Percentiles rank a stretch among this genome's conserved stretches.
These are phyloP conservation scores for Marchantia polymorpha DNA, from an alignment of 225 moss, liverwort and hornwort species.

Conservation along the genomic window DNA sequence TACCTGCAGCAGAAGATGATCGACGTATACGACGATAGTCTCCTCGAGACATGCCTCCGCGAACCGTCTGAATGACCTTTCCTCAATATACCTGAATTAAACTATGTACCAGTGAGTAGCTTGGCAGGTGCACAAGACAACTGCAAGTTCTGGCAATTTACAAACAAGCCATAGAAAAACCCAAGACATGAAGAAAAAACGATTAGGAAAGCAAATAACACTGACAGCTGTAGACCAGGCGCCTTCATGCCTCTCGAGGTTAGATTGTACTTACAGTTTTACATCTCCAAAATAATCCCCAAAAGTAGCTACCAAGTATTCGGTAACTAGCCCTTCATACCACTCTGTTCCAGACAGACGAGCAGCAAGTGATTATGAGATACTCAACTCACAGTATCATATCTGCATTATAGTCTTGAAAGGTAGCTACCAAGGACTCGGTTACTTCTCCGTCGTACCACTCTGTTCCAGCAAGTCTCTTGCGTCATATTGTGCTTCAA, in stretches of 20 bases:
- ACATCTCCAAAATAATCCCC: constrained; percentile 99
- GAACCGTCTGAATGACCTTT: constrained; percentile 89
- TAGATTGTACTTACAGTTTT: constrained; percentile 63
- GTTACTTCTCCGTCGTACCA: constrained; percentile 54
- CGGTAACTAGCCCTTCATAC: constrained; percentile 98
- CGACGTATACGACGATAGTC: constrained; percentile 89
- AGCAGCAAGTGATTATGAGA: constrained; percentile 28
- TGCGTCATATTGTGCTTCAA: constrained; percentile 27
- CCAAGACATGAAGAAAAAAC: too few species aligned
- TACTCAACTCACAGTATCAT: constrained; percentile 41
- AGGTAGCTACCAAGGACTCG: constrained; percentile 53
- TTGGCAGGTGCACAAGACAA: too few species aligned
- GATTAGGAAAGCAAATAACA: neutral
- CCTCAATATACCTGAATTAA: constrained; percentile 77
- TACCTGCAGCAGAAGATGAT: constrained; percentile 92
- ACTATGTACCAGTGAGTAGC: neutral
- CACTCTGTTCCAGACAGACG: constrained; percentile 65
- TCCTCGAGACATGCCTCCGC: constrained; percentile 99
- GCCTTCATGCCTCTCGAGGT: constrained; percentile 17
- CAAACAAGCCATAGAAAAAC: neutral
- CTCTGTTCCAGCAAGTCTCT: constrained; percentile 44
- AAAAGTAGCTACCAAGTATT: constrained; percentile 99
- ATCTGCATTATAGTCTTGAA: constrained; percentile 52
- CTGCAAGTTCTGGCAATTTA: neutral
- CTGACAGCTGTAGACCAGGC: neutral